These are phyloP conservation scores for Zhuliangozyma blackwelliae DNA, from an alignment of 1,139 yeast species.

Conservation along the genomic window DNA sequence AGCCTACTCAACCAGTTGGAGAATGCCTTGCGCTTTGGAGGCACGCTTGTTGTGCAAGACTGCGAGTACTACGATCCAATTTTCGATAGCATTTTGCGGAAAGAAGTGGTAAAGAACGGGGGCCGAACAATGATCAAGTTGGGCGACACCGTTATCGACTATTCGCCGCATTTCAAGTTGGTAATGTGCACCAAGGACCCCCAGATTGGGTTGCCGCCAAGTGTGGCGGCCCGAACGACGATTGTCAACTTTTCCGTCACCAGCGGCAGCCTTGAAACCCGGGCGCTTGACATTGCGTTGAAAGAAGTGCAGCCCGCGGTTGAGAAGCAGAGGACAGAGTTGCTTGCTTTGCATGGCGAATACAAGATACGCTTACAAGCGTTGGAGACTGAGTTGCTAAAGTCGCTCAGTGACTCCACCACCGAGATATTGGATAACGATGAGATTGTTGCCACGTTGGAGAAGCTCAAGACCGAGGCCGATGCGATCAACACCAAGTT, in stretches of 20 bases:
- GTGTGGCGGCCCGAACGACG: constrained; percentile 57
- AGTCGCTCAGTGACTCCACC: constrained; percentile 51
- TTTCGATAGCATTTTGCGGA: constrained; percentile 55
- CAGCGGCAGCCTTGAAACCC: constrained; percentile 58
- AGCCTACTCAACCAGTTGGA: constrained; percentile 68
- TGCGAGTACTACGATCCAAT: constrained; percentile 80
- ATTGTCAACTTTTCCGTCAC: constrained; percentile 72
- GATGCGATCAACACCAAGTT: constrained; percentile 50
- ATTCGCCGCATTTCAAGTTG: constrained; percentile 59
- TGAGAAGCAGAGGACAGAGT: constrained; percentile 52
- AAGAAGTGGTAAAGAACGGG: constrained; percentile 62
- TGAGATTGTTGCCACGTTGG: constrained; percentile 55
- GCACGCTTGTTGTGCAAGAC: constrained; percentile 64
- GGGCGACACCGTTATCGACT: constrained; percentile 64
- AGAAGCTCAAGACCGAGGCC: constrained; percentile 62
- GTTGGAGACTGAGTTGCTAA: constrained; percentile 61
- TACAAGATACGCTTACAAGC: constrained; percentile 50
- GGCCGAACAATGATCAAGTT: constrained; percentile 62
- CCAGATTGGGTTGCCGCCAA: constrained; percentile 43
- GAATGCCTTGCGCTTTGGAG: constrained; percentile 82
- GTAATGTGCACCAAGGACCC: constrained; percentile 62
- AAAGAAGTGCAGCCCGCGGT: constrained; percentile 61
- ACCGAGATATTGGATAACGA: constrained; percentile 66
- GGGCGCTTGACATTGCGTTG: constrained; percentile 57
- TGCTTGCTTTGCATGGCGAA: constrained; percentile 55